phyloP scores from a whole-genome alignment of 495 filamentous ascomycete genomes.

The Podospora australis region DNA sequence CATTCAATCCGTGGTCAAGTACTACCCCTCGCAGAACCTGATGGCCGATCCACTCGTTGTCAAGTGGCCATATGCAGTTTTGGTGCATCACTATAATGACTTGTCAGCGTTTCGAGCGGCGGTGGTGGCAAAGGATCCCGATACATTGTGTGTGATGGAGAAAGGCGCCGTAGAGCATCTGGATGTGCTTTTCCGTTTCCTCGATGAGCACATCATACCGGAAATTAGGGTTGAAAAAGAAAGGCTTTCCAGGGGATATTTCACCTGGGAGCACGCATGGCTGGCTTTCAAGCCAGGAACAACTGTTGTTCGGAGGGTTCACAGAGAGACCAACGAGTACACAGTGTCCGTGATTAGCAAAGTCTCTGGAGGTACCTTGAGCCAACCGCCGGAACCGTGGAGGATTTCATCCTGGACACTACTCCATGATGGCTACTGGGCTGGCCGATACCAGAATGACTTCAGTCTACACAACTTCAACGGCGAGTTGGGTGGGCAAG shows the following conservation, averaged over 20 bases:
- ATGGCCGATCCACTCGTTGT: conserved; percentile 7
- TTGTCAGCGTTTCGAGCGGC: neutral
- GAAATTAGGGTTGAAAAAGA: conserved; percentile 1
- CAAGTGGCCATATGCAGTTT: conserved; percentile 10
- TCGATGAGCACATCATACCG: conserved; percentile 1
- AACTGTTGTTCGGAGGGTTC: neutral
- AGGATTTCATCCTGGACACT: neutral
- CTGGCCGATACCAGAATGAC: neutral
- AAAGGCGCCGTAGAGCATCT: neutral
- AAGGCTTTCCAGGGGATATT: neutral
- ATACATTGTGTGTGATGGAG: neutral
- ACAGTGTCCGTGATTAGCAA: neutral
- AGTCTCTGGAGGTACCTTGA: conserved; percentile 2
- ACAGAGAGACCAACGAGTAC: neutral
- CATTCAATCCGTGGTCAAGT: conserved; percentile 9
- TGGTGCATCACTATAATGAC: conserved; percentile 14
- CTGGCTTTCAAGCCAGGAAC: neutral
- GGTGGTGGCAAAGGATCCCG: neutral
- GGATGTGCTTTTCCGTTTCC: neutral
- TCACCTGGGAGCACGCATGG: conserved; percentile 1
- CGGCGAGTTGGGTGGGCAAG: neutral
- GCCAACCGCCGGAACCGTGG: neutral
- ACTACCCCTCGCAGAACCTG: conserved; percentile 9
- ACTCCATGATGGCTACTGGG: neutral
- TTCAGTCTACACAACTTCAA: neutral